Conservation (phyloP, 768 basidiomycete genomes). For the Daedalea quercina region DNA sequence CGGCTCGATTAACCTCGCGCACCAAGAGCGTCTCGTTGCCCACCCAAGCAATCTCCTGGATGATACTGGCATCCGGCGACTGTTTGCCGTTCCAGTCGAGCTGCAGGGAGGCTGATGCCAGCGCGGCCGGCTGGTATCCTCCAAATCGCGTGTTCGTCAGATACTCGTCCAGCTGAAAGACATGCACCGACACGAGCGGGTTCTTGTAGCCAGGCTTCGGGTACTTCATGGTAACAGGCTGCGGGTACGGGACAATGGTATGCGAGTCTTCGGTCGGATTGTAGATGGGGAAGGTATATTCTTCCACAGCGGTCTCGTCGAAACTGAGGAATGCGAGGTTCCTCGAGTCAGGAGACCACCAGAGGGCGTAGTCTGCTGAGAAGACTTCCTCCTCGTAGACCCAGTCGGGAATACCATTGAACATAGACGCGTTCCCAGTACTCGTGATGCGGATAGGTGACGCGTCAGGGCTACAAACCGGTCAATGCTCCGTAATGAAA, state of each 20-base stretch:
- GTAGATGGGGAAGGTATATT: constrained; percentile 86
- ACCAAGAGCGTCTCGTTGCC: constrained; percentile 64
- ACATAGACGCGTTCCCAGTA: constrained; percentile 75
- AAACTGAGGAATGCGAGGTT: constrained; percentile 81
- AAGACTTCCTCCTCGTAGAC: constrained; percentile 96
- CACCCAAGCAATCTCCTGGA: constrained; percentile 88
- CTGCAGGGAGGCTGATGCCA: constrained; percentile 41
- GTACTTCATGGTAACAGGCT: constrained; percentile 58
- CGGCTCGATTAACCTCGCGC: constrained; percentile 84
- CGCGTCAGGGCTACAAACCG: constrained; percentile 21
- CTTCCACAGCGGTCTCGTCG: constrained; percentile 84
- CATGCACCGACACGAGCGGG: constrained; percentile 74
- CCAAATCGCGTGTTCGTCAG: constrained; percentile 22
- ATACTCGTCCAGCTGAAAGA: constrained; percentile 71
- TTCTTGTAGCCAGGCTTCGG: constrained; percentile 90
- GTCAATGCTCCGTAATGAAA: not conserved
- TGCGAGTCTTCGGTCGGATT: constrained; percentile 73
- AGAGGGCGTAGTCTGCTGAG: constrained; percentile 62
- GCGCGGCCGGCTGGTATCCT: constrained; percentile 18
- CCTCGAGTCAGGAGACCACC: constrained; percentile 82
- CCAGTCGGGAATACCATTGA: constrained; percentile 97
- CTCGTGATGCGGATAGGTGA: constrained; percentile 70
- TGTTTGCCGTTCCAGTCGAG: constrained; percentile 64
- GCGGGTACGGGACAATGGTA: constrained; percentile 73
- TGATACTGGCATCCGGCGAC: constrained; percentile 54